Evolutionary conservation across 192 early-diverging fungal genomes (phyloP).

Genomic region (Rhizophagus clarus): DNA sequence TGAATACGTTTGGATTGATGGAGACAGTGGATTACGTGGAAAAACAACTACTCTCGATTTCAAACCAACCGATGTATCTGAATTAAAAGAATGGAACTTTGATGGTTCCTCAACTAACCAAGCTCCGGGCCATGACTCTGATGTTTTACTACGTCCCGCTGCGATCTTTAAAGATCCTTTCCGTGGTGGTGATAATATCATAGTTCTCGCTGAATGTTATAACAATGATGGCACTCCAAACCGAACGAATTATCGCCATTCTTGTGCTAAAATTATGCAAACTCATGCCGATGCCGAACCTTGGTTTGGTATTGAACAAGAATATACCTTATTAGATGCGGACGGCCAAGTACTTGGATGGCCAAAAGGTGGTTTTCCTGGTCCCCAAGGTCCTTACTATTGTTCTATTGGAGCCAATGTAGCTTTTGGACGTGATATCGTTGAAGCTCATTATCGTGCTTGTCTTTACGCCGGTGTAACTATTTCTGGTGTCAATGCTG

Average conservation of each 20-base stretch:
- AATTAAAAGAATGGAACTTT: conserved; percentile 58
- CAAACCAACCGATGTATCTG: conserved; percentile 32
- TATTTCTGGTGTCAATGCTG: conserved; percentile 58
- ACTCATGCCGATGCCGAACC: conserved; percentile 42
- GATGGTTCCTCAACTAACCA: conserved; percentile 61
- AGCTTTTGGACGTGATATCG: conserved; percentile 59
- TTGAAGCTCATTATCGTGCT: conserved; percentile 60
- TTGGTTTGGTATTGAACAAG: conserved; percentile 65
- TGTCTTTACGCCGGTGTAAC: conserved; percentile 59
- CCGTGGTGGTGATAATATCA: conserved; percentile 56
- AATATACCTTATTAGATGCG: conserved; percentile 54
- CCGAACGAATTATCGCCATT: conserved; percentile 50
- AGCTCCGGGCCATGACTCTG: conserved; percentile 55
- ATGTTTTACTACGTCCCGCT: conserved; percentile 51
- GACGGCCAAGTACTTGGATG: conserved; percentile 52
- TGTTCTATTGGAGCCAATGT: conserved; percentile 56
- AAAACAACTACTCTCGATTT: conserved; percentile 52
- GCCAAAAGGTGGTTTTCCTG: conserved; percentile 61
- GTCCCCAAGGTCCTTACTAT: conserved; percentile 59
- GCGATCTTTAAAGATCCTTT: conserved; percentile 57
- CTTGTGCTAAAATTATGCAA: conserved; percentile 44
- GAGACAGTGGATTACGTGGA: conserved; percentile 42
- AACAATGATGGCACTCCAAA: conserved; percentile 60
- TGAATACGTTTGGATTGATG: conserved; percentile 61
- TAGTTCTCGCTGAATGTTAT: conserved; percentile 54